These are phyloP conservation scores for Aaosphaeria pasadenensis DNA, from an alignment of 2,329 filamentous ascomycete species.

Conservation along the genomic window DNA sequence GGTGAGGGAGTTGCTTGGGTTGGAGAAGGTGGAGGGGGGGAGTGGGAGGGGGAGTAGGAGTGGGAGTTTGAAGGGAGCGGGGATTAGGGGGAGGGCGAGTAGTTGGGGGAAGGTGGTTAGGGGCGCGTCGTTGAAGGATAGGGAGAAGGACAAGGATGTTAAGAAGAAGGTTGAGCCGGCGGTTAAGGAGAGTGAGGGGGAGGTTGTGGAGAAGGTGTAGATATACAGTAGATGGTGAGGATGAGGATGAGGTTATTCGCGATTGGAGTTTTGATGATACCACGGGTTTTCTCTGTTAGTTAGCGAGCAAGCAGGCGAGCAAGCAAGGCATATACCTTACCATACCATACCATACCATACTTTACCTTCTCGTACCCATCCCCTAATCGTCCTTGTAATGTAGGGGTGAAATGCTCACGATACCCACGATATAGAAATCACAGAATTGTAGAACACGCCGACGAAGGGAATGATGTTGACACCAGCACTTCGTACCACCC, in stretches of 20 bases:
- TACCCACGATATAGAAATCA: too few species aligned
- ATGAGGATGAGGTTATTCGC: neutral
- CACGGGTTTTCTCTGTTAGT: too few species aligned
- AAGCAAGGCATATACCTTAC: constrained; percentile 1
- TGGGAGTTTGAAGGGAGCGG: constrained; percentile 25
- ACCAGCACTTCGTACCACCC: too few species aligned
- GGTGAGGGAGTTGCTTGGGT: constrained; percentile 60
- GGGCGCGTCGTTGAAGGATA: constrained; percentile 21
- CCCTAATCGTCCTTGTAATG: too few species aligned
- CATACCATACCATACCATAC: neutral
- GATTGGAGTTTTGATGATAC: neutral
- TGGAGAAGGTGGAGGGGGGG: constrained; percentile 25
- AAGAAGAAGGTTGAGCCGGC: neutral
- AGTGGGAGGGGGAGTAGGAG: constrained; percentile 30
- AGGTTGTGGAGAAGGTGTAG: constrained; percentile 13
- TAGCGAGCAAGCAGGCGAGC: too few species aligned
- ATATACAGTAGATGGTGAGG: constrained; percentile 5
- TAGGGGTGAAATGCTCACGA: too few species aligned
- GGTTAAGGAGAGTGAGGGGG: constrained; percentile 17
- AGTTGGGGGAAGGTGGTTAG: constrained; percentile 32
- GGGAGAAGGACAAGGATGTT: constrained; percentile 1
- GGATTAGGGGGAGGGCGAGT: constrained; percentile 19
- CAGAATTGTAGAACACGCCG: too few species aligned
- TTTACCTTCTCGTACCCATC: neutral
- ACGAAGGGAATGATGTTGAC: too few species aligned